A percentile compares a stretch with the other conserved stretches of the same genome.
Conservation (phyloP, 2,329 filamentous ascomycete species). For the Zasmidium angulare region DNA sequence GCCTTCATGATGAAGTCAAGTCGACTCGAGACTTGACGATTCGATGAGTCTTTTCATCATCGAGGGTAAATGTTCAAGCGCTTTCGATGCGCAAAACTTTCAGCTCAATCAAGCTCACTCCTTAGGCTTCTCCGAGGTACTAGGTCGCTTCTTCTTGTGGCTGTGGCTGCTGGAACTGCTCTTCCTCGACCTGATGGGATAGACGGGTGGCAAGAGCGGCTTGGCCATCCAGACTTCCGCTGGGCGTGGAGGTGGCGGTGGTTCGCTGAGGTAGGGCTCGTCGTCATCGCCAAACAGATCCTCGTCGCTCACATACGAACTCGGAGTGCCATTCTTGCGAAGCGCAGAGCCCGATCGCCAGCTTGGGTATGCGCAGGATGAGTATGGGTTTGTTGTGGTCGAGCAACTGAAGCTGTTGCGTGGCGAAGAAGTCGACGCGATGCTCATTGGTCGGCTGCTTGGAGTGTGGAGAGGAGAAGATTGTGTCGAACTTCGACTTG, state of each 20-base stretch:
- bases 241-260: conserved; percentile 35
- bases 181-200: conserved; percentile 19
- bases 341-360: conserved; percentile 18
- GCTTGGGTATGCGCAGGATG: conserved; percentile 21
- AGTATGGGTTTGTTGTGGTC: conserved; percentile 18
- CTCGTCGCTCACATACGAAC: conserved; percentile 39
- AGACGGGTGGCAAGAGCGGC: conserved; percentile 32
- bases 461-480: conserved; percentile 7
- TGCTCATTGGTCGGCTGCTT: conserved; percentile 18
- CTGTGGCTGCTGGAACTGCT: conserved; percentile 16
- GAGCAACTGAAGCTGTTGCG: conserved; percentile 17
- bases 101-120: conserved; percentile 11
- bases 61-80: too few species aligned
- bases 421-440: conserved; percentile 17
- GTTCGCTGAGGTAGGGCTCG: conserved; percentile 32
- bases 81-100: not conserved
- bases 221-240: conserved; percentile 35
- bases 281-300: conserved; percentile 38
- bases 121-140: conserved; percentile 19
- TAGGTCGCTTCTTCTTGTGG: conserved; percentile 22
- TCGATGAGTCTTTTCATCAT: too few species aligned
- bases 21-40: not conserved
- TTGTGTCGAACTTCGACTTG: conserved; percentile 7
- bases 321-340: conserved; percentile 23
- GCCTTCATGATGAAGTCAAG: too few species aligned